Evolutionary conservation across 2,329 filamentous ascomycete species (phyloP).

Genomic region (Botrytis porri): DNA sequence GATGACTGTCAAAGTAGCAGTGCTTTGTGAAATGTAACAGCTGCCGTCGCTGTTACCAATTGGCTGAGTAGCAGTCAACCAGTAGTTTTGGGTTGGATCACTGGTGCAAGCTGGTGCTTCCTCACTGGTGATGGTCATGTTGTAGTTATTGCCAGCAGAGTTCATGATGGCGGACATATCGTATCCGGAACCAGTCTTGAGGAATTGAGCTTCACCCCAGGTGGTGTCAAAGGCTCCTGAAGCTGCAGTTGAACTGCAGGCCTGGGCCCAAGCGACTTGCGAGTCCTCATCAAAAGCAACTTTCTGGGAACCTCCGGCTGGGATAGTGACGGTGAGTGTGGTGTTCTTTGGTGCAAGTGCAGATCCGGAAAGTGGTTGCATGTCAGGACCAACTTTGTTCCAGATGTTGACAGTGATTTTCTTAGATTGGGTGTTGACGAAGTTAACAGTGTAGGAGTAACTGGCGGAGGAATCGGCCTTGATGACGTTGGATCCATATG

Average conservation of each 20-base stretch:
- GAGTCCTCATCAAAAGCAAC: conserved; percentile 35
- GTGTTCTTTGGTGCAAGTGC: conserved; percentile 31
- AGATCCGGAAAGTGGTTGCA: conserved; percentile 27
- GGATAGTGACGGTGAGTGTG: conserved; percentile 31
- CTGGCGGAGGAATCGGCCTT: conserved; percentile 26
- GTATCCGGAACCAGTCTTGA: conserved; percentile 31
- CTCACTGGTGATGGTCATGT: conserved; percentile 34
- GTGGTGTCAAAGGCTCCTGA: conserved; percentile 32
- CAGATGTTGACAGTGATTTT: conserved; percentile 33
- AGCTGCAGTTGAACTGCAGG: conserved; percentile 12
- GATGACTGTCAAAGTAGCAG: conserved; percentile 28
- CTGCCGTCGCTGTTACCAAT: conserved; percentile 34
- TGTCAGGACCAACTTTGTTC: conserved; percentile 32
- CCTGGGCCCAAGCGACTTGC: conserved; percentile 32
- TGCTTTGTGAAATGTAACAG: conserved; percentile 32
- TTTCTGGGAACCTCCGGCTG: conserved; percentile 28
- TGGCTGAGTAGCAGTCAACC: conserved; percentile 31
- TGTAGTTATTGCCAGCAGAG: conserved; percentile 32
- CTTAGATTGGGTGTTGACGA: conserved; percentile 28
- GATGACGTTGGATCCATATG: conserved; percentile 36
- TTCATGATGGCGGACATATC: conserved; percentile 38
- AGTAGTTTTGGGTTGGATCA: conserved; percentile 34
- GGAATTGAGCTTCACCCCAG: conserved; percentile 36
- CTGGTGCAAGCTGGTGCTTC: conserved; percentile 33
- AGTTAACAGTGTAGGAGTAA: conserved; percentile 33